These are phyloP conservation scores for Acanthochlamys bracteata DNA, from an alignment of 106 monocot species.

Conservation along the genomic window DNA sequence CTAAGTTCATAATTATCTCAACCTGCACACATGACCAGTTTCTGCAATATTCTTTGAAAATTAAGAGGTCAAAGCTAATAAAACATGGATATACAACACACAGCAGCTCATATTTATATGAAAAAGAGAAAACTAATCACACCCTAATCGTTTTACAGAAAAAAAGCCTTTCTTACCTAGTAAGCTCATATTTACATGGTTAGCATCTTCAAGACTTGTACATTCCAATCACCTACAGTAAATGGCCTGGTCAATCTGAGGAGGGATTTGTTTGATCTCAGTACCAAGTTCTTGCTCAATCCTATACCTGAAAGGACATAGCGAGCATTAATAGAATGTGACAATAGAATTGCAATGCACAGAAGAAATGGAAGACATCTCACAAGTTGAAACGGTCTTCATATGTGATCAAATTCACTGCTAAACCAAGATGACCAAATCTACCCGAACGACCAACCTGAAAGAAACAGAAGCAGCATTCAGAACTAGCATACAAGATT, in stretches of 20 bases:
- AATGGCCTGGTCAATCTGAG: constrained; percentile 79
- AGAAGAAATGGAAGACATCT: background rate
- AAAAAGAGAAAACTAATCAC: background rate
- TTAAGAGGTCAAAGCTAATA: too few relatives aligned
- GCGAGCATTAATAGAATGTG: background rate
- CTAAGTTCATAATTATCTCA: too few relatives aligned
- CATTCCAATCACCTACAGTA: constrained; percentile 65
- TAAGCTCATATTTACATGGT: constrained; percentile 17
- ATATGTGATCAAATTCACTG: constrained; percentile 38
- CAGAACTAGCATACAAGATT: background rate
- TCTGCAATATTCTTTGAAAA: too few relatives aligned
- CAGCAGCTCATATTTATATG: background rate
- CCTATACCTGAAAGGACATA: constrained; percentile 52
- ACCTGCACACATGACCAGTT: too few relatives aligned
- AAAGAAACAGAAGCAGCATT: background rate
- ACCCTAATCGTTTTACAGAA: background rate
- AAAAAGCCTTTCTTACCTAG: constrained; percentile 5
- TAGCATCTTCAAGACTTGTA: constrained; percentile 4
- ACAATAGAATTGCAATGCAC: background rate
- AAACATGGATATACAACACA: background rate
- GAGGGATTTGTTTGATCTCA: constrained; percentile 93
- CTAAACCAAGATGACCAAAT: constrained; percentile 45
- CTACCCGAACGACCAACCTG: constrained; percentile 49
- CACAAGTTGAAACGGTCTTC: constrained; percentile 46
- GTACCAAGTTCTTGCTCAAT: constrained; percentile 98